Evolutionary conservation across 225 moss, liverwort and hornwort genomes (phyloP).

Genomic region (Sphagnum contortum): DNA sequence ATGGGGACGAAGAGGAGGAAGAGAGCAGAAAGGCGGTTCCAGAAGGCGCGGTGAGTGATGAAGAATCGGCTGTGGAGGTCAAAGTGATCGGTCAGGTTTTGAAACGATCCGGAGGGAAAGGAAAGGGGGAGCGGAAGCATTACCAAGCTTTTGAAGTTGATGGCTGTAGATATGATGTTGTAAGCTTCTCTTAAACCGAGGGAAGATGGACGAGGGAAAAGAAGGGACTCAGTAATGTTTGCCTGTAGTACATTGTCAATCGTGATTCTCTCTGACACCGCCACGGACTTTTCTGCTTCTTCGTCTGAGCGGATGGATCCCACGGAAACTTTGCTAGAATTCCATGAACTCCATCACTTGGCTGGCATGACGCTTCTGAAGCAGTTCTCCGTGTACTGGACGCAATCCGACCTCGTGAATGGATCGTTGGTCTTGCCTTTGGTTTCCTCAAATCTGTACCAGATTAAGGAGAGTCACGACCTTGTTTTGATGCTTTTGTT

Average conservation of each 20-base stretch:
- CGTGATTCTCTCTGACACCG: background rate
- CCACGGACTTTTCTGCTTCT: background rate
- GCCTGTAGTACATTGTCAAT: background rate
- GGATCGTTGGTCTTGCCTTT: too few species aligned
- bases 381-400: too few species aligned
- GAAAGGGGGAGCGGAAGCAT: slow-evolving; percentile 35
- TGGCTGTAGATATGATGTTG: slow-evolving; percentile 52
- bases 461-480: too few species aligned
- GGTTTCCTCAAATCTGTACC: too few species aligned
- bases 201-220: too few species aligned
- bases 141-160: slow-evolving; percentile 57
- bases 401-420: too few species aligned
- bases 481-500: too few species aligned
- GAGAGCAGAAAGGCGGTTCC: slow-evolving; percentile 24
- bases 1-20: slow-evolving; percentile 37
- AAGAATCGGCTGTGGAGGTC: slow-evolving; percentile 42
- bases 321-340: background rate
- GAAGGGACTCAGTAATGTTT: slow-evolving; percentile 6
- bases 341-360: too few species aligned
- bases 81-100: slow-evolving; percentile 41
- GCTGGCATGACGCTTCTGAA: too few species aligned
- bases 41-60: slow-evolving; percentile 43
- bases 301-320: background rate
- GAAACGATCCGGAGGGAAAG: slow-evolving; percentile 44
- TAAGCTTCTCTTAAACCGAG: slow-evolving; percentile 5